A percentile compares a stretch with the other conserved stretches of the same genome.
These are phyloP conservation scores for Kwoniella botswanensis DNA, from an alignment of 768 basidiomycete genomes.

Conservation along the genomic window DNA sequence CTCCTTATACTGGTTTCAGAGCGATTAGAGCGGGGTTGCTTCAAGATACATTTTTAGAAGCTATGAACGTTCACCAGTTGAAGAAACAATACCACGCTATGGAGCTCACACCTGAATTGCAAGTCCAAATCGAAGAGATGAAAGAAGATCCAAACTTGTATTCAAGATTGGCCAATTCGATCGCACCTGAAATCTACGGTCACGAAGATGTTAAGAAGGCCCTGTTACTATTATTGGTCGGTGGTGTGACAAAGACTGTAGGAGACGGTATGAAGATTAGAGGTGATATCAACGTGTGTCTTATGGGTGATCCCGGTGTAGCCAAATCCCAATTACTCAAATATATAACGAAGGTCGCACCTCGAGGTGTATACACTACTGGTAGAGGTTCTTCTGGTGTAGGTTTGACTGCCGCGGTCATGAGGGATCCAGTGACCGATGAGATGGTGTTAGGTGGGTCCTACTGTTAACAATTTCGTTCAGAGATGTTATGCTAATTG, in stretches of 20 bases:
- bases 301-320: constrained; percentile 99
- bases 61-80: constrained; percentile 85
- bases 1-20: constrained; percentile 96
- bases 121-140: constrained; percentile 70
- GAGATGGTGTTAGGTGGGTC: constrained; percentile 95
- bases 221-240: constrained; percentile 84
- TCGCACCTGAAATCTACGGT: constrained; percentile 98
- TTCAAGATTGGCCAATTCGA: constrained; percentile 83
- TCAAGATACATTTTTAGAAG: constrained; percentile 96
- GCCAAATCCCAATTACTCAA: constrained; percentile 86
- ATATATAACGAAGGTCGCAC: constrained; percentile 98
- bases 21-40: constrained; percentile 94
- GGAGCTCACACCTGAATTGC: constrained; percentile 86
- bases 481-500: not conserved
- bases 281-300: constrained; percentile 94
- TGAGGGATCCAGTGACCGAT: constrained; percentile 98
- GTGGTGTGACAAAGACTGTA: constrained; percentile 92
- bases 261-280: constrained; percentile 99
- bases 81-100: constrained; percentile 97
- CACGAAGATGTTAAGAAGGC: constrained; percentile 98
- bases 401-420: constrained; percentile 97
- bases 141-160: constrained; percentile 79
- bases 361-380: constrained; percentile 96
- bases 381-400: constrained; percentile 98
- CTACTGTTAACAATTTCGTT: too few relatives aligned